Percentiles rank a stretch among this genome's conserved stretches.
These are phyloP conservation scores for Trichoderma oligosporum DNA, from an alignment of 2,329 filamentous ascomycete species.

Conservation along the genomic window DNA sequence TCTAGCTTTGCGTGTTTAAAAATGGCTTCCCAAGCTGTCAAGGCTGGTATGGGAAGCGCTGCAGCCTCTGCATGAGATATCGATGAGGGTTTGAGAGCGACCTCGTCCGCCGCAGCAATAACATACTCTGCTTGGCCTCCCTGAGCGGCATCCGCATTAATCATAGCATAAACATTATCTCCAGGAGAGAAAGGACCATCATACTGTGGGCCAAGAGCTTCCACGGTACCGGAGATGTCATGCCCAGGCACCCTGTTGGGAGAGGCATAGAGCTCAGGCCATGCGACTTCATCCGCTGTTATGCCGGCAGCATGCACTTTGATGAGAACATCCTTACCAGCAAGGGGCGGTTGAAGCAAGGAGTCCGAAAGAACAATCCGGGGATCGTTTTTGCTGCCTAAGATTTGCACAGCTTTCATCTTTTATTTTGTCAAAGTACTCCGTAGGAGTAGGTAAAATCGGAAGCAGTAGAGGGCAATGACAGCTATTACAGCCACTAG, in stretches of 20 bases:
- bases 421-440: too few relatives aligned
- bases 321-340: constrained; percentile 27
- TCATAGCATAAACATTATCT: constrained; percentile 29
- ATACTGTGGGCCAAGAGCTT: constrained; percentile 26
- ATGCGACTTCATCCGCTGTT: constrained; percentile 34
- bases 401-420: not conserved
- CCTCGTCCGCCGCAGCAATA: constrained; percentile 17
- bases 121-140: constrained; percentile 28
- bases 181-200: constrained; percentile 18
- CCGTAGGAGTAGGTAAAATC: too few relatives aligned
- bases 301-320: constrained; percentile 32
- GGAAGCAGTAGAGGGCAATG: too few relatives aligned
- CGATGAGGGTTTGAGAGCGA: constrained; percentile 23
- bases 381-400: not conserved
- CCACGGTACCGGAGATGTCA: constrained; percentile 34
- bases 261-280: constrained; percentile 33
- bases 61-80: constrained; percentile 27
- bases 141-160: constrained; percentile 20
- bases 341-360: constrained; percentile 31
- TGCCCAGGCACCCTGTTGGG: constrained; percentile 32
- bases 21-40: constrained; percentile 32
- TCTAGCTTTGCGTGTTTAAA: constrained; percentile 21
- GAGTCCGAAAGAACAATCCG: not conserved
- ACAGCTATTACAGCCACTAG: too few relatives aligned
- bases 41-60: constrained; percentile 30